A percentile compares a stretch with the other conserved stretches of the same genome.
These are phyloP conservation scores for Chlorella sorokiniana DNA, from an alignment of 139 green algal species.

Conservation along the genomic window DNA sequence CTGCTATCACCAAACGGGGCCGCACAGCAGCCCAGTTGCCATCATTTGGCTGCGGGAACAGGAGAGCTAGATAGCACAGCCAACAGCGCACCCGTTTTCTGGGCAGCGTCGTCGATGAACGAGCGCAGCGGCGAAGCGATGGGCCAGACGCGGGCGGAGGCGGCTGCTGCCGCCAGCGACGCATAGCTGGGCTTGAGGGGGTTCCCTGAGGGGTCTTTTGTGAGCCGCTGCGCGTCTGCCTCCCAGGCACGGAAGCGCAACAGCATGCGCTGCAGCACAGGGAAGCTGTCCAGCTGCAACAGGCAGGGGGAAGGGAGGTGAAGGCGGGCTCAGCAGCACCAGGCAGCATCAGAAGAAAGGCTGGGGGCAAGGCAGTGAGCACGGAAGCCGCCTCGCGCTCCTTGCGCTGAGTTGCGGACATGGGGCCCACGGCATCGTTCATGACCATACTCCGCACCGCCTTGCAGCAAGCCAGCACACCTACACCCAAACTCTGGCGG, in stretches of 20 bases:
- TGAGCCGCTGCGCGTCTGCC: background rate
- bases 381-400: no score
- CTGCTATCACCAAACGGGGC: no score
- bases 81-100: slow-evolving; percentile 4
- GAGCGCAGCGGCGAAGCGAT: slow-evolving; percentile 40
- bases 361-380: no score
- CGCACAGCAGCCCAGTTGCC: background rate
- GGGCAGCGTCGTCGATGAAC: slow-evolving; percentile 29
- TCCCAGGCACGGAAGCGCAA: slow-evolving; percentile 34
- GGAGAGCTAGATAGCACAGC: background rate
- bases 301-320: slow-evolving; percentile 1
- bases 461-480: no score
- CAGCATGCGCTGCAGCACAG: slow-evolving; percentile 26
- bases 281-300: slow-evolving; percentile 17
- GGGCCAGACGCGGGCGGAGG: slow-evolving; percentile 29
- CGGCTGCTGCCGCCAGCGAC: slow-evolving; percentile 40
- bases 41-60: background rate
- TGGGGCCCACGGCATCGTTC: no score
- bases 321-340: slow-evolving; percentile 23
- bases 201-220: background rate
- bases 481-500: no score
- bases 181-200: slow-evolving; percentile 12
- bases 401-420: no score
- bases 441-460: no score
- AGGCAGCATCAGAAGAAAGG: no score